A percentile compares a stretch with the other conserved stretches of the same genome.
Conservation (phyloP, 352 stramenopile species). For the Globisporangium spinosum region DNA sequence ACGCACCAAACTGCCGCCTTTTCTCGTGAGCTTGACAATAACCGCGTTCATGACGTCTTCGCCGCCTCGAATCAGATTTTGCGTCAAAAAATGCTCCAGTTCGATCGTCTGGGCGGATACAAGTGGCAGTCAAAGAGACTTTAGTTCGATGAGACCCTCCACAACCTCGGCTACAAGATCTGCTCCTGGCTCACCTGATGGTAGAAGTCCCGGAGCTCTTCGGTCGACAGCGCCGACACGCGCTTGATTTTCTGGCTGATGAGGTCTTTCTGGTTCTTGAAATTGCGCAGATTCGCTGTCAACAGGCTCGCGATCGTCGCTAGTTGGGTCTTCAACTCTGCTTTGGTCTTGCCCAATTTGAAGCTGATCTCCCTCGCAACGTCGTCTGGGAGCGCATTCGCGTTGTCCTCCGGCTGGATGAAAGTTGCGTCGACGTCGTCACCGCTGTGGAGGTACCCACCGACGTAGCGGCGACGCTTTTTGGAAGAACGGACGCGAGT, state of each 20-base stretch:
- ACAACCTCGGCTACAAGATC: too few species aligned
- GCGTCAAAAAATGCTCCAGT: constrained; percentile 42
- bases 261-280: constrained; percentile 17
- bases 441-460: constrained; percentile 57
- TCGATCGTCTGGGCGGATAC: constrained; percentile 29
- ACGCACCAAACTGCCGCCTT: constrained; percentile 38
- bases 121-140: not conserved
- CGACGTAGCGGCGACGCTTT: constrained; percentile 48
- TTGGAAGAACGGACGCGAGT: constrained; percentile 17
- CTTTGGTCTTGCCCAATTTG: constrained; percentile 38
- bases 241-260: constrained; percentile 20
- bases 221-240: constrained; percentile 8
- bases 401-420: constrained; percentile 84
- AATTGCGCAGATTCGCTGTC: constrained; percentile 37
- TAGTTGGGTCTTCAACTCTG: constrained; percentile 33
- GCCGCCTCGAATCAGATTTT: constrained; percentile 48
- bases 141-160: not conserved
- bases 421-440: constrained; percentile 65
- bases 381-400: constrained; percentile 69
- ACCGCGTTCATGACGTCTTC: constrained; percentile 77
- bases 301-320: constrained; percentile 29
- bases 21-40: constrained; percentile 38
- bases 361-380: constrained; percentile 60
- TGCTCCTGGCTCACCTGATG: constrained; percentile 6
- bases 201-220: constrained; percentile 20